phyloP scores from a whole-genome alignment of 2,329 filamentous ascomycete species.

The Colletotrichum lentis region DNA sequence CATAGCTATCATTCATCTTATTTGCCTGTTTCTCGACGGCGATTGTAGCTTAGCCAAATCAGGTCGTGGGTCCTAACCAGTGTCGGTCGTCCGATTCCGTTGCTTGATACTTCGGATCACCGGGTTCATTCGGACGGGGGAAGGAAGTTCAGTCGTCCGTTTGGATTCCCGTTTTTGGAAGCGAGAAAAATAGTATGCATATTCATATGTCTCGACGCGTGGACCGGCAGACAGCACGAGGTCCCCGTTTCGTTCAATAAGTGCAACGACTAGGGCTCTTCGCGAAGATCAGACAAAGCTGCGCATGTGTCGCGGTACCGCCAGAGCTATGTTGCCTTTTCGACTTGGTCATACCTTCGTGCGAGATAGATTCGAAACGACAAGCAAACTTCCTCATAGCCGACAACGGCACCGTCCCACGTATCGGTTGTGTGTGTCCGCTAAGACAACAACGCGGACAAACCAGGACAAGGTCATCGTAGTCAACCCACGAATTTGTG shows the following conservation, averaged over 20 bases:
- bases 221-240: not conserved
- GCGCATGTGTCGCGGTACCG: constrained; percentile 1
- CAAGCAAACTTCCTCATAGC: constrained; percentile 15
- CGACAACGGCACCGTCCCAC: constrained; percentile 5
- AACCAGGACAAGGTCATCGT: constrained; percentile 8
- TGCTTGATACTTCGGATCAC: constrained; percentile 12
- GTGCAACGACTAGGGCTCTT: not conserved
- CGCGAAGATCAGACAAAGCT: constrained; percentile 14
- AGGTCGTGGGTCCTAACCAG: not conserved
- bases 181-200: not conserved
- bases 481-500: not conserved
- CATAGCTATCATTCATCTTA: not conserved
- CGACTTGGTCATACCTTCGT: not conserved
- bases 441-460: no score
- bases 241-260: constrained; percentile 5
- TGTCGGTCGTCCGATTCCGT: constrained; percentile 18
- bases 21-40: not conserved
- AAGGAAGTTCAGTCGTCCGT: constrained; percentile 19
- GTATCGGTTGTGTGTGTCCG: no score
- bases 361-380: not conserved
- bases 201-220: not conserved
- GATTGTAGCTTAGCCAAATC: not conserved
- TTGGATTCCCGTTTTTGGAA: constrained; percentile 22
- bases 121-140: constrained; percentile 31
- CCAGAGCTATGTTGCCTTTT: constrained; percentile 16